Conservation (phyloP, 495 filamentous ascomycete species). For the Aspergillus affinis region DNA sequence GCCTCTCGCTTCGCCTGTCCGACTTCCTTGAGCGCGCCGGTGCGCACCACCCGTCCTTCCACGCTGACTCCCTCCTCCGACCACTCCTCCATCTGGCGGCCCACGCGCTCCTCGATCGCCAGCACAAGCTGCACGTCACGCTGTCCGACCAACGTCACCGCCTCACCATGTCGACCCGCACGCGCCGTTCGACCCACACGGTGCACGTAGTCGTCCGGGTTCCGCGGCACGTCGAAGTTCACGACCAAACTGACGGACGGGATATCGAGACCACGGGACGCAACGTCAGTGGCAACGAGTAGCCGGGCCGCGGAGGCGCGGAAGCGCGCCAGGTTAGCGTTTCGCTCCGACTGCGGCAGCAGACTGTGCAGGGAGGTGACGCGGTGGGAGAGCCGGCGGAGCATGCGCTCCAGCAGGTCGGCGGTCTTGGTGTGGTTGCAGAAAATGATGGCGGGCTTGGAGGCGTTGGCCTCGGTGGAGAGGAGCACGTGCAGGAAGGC, state of each 20-base stretch:
- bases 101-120: conserved; percentile 83
- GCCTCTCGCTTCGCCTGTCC: conserved; percentile 91
- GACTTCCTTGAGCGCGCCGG: conserved; percentile 76
- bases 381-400: conserved; percentile 81
- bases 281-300: conserved; percentile 93
- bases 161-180: conserved; percentile 78
- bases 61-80: conserved; percentile 86
- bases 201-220: conserved; percentile 97
- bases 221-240: conserved; percentile 92
- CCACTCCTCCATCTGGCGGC: conserved; percentile 76
- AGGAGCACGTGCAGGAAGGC: conserved; percentile 91
- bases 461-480: conserved; percentile 69
- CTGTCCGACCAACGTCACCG: conserved; percentile 88
- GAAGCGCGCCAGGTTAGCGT: conserved; percentile 85
- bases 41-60: conserved; percentile 79
- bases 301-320: conserved; percentile 87
- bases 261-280: conserved; percentile 93
- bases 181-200: conserved; percentile 92
- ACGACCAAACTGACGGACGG: conserved; percentile 86
- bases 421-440: conserved; percentile 90
- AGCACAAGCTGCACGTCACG: conserved; percentile 83
- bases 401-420: conserved; percentile 79
- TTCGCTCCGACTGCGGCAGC: conserved; percentile 78
- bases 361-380: conserved; percentile 87
- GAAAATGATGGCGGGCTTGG: conserved; percentile 84